Evolutionary conservation across 1,139 yeast species (phyloP), one percentile per base, ranked within the genome.

Genomic region (Suhomyces ambrosiae): DNA sequence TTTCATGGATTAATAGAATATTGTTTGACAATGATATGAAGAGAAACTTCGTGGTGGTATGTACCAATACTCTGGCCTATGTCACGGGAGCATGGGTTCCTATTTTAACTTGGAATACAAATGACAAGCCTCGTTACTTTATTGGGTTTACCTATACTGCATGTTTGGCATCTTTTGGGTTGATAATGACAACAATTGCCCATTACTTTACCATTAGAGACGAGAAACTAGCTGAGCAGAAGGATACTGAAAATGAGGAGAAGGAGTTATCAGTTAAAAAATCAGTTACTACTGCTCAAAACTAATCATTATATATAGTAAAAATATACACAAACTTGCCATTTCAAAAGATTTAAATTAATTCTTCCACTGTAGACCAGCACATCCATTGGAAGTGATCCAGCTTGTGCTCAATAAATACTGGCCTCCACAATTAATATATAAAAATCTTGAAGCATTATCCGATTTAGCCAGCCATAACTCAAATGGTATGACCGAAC

Each of bases 51-150:
- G 45, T 54, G 14, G 54, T 55, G 11, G 58, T 53, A 14, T 33
- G 42, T 21, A 55, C 60, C 17, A 55, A 55, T 30, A 48, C 52
- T 4, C 44, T 54, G 45, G 57, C 60, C 2, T 55, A 54, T 30
- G 53, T 53, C n/a, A 54, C 57, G 1, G 51, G 52, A 4, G 56
- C 58, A 7, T 50, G 53, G 52, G 55, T 53, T 14, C 21, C 21
- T 8, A 18, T 18, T 18, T 18, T 18, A 8, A 18, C 21, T 8
- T 18, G 21, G 21, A 18, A 54, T 33, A 54, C 58, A 17, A 46
- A 46, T 65, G 72, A 8, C 68, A 65, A 48, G 71, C 75, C 21
- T 49, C 41, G 37, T 11, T 56, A 55, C 40, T 46, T 41, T 27
- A 41, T 51, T 30, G 61, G 61, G 1, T 56, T 53, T 33, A 42